Percentiles rank a stretch among this genome's conserved stretches.
phyloP scores from a whole-genome alignment of 1,139 yeast genomes.

The Hanseniaspora gamundiae region DNA sequence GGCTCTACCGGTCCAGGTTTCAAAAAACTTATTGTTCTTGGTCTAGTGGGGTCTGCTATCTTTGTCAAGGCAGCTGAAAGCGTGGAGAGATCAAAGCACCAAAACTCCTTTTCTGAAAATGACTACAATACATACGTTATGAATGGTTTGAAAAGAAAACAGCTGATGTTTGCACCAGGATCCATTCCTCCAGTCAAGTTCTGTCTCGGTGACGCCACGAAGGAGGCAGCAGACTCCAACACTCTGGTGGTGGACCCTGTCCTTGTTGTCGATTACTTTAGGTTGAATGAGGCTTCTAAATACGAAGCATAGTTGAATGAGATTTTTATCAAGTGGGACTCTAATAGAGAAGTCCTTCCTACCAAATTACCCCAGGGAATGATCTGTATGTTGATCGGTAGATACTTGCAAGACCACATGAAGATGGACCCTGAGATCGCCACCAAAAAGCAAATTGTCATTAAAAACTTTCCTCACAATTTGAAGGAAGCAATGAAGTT shows the following conservation, averaged over 20 bases:
- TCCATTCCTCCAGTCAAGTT: slow-evolving; percentile 12
- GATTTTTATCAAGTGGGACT: slow-evolving; percentile 17
- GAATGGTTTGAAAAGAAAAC: slow-evolving; percentile 44
- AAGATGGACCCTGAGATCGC: slow-evolving; percentile 22
- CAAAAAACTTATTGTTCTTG: slow-evolving; percentile 37
- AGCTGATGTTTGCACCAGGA: slow-evolving; percentile 28
- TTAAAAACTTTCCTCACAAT: slow-evolving; percentile 39
- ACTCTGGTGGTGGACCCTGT: slow-evolving; percentile 34
- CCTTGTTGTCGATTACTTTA: slow-evolving; percentile 34
- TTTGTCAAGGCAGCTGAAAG: slow-evolving; percentile 40
- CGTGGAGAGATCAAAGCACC: slow-evolving; percentile 42
- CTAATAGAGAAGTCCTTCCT: slow-evolving; percentile 12
- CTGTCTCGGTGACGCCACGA: neutral
- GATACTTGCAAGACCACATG: slow-evolving; percentile 31
- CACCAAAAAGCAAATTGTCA: neutral
- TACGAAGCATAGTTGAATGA: slow-evolving; percentile 31
- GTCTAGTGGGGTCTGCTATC: slow-evolving; percentile 39
- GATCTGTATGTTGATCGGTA: slow-evolving; percentile 42
- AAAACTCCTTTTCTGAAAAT: slow-evolving; percentile 42
- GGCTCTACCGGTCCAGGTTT: slow-evolving; percentile 28
- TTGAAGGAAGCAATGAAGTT: slow-evolving; percentile 49
- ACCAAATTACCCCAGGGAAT: slow-evolving; percentile 44
- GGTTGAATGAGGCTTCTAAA: slow-evolving; percentile 30
- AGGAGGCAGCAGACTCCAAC: slow-evolving; percentile 23
- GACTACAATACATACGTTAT: slow-evolving; percentile 44